phyloP scores from a whole-genome alignment of 2,329 filamentous ascomycete genomes.

The Colletotrichum tropicicola region DNA sequence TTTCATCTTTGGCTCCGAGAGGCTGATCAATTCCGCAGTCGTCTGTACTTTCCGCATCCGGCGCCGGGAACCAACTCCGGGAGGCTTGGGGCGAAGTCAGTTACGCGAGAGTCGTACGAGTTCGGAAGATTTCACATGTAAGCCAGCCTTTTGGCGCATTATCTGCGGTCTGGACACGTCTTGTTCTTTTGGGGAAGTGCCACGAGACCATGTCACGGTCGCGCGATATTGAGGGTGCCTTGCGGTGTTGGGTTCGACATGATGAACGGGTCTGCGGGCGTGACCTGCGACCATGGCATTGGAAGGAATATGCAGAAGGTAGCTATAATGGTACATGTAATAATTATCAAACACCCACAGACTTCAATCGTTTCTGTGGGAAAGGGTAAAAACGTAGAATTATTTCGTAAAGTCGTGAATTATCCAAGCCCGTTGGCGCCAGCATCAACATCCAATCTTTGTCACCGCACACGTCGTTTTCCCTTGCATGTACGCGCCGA shows the following conservation, averaged over 20 bases:
- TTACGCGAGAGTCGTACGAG: background rate
- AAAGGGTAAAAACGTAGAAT: too few relatives aligned
- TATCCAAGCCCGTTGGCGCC: background rate
- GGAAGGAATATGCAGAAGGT: too few relatives aligned
- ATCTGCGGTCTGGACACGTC: too few relatives aligned
- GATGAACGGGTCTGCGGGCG: too few relatives aligned
- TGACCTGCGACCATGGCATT: too few relatives aligned
- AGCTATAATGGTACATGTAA: too few relatives aligned
- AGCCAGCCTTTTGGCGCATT: background rate
- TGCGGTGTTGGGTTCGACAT: too few relatives aligned
- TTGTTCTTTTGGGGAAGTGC: too few relatives aligned
- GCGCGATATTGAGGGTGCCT: too few relatives aligned
- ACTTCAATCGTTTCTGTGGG: too few relatives aligned
- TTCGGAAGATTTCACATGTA: background rate
- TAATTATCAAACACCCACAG: too few relatives aligned
- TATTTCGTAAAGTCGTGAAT: background rate
- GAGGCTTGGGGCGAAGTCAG: background rate
- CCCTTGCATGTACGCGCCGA: slow-evolving; percentile 10
- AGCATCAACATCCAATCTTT: background rate
- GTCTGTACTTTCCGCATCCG: background rate
- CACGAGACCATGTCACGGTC: too few relatives aligned
- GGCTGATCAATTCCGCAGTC: background rate
- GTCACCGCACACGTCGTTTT: slow-evolving; percentile 5
- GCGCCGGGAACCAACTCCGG: background rate
- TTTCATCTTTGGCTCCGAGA: background rate